Base-by-base conservation (phyloP, 805 yeast genomes). In the Ogataea paraovalis region DNA sequence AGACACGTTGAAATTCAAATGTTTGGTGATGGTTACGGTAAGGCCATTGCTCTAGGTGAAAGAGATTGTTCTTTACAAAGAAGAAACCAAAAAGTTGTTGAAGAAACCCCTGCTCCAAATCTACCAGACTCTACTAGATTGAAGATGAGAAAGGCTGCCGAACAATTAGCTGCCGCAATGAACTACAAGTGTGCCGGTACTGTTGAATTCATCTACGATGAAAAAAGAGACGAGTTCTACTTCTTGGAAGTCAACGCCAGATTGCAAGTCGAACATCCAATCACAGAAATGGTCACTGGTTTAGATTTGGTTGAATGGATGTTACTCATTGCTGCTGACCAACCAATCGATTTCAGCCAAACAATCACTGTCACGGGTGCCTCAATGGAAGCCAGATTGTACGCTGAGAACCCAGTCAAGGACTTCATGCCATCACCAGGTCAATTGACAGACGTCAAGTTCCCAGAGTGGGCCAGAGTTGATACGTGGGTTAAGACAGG, bases 351-450 rank as follows among this genome's bases (percentile, higher is more conserved):
- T 62, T 88, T 90, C 58, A 59, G 69, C 34, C 79, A 76, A 53
- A 68, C 70, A 38, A 74, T 89, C 44, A 71, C 68, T 13, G 80
- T 84, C 33, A 75, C 78, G 42, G 98, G 99, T 55, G 96, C 95
- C 0, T 80, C 97, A 0, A 92, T 92, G 91, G 99, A 92, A 70
- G 98, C 97, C 30, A 79, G 99, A 64, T 73, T 92, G 43, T 94
- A 94, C 58, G 97, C 99, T 33, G 99, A 92, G 68, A 92, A 94
- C 70, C 98, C 99, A 1, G 92, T 87, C 39, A 91, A 89, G 63
- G 96, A 85, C 54, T 92, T 92, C 69, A 78, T 84, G 76, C 99
- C 99, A 19, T 88, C 97, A 28, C 98, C 99, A 25, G 99, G 99
- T 54, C 95, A 86, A 66, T 72, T 92, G 49, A 83, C 89, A 10